phyloP scores from a whole-genome alignment of 1,284 basidiomycete genomes.

The Anthracocystis walkeri region DNA sequence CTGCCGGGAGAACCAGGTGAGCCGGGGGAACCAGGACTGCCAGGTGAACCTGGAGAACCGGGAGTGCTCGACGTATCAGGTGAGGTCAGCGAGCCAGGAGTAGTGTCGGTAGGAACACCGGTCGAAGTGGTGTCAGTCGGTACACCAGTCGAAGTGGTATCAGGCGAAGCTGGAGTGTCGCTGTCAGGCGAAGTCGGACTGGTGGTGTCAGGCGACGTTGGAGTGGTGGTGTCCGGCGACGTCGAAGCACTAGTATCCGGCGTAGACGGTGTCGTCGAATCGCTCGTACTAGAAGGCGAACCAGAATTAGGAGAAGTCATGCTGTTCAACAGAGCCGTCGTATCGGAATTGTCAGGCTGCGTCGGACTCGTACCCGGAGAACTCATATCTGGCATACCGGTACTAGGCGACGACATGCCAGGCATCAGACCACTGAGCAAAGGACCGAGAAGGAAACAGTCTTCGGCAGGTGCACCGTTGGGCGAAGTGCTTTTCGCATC shows the following conservation, averaged over 20 bases:
- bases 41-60: background rate
- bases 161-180: background rate
- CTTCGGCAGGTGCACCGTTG: constrained; percentile 10
- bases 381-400: background rate
- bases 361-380: background rate
- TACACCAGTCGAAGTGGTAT: no score
- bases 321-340: background rate
- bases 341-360: background rate
- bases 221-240: background rate
- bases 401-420: no score
- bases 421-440: background rate
- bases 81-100: no score
- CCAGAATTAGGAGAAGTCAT: background rate
- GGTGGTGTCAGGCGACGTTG: background rate
- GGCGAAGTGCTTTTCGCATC: background rate
- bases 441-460: constrained; percentile 11
- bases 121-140: background rate
- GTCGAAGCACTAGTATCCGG: background rate
- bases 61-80: no score
- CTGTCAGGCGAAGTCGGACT: background rate
- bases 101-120: no score
- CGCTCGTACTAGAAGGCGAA: background rate
- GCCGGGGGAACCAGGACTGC: background rate
- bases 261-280: background rate
- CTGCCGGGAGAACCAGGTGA: background rate